Evolutionary conservation across 495 filamentous ascomycete genomes (phyloP), one percentile per base, ranked within the genome.

Genomic region (Glonium stellatum): DNA sequence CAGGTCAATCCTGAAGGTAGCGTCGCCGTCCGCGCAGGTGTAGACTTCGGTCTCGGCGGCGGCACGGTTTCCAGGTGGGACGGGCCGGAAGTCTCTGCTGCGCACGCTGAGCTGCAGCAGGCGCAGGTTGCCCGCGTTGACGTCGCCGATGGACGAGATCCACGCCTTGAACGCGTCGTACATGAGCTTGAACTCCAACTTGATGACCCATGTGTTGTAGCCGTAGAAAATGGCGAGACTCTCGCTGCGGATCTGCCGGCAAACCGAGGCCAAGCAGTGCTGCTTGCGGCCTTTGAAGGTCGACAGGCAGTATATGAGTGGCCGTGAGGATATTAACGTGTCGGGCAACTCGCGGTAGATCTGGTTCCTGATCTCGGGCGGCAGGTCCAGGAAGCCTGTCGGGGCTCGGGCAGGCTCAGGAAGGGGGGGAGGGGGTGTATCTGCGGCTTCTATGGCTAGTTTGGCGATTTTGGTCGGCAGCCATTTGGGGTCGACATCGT

Each of bases 291-390:
- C 61, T 1, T 52, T 54, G 37, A 67, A 67, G 52, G 61, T 67
- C 34, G 61, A 63, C 54, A 67, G 65, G 57, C 65, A 67, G 65
- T 67, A 67, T 36, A 67, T 67, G 47, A 67, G 65, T 23, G 65
- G 65, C 25, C 60, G 44, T 9, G 60, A 55, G 25, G 57, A 57
- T 39, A 67, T 58, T 27, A 67, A 54, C 8, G 48, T 51, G 61
- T 63, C 61, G 48, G 61, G 61, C 37, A 67, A 58, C 42, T 62
- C n/a, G n/a, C 42, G 58, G 61, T 64, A 67, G 53, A 67, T 64
- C 39, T 67, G 61, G 61, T 58, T 54, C 15, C 65, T 60, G n/a
- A 67, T 35, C 46, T 67, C 65, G 5, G 65, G 65, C 1, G 65
- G 65, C 13, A 67, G 65, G 31, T 57, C 60, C 48, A 50, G 46